Evolutionary conservation across 139 green algal species (phyloP).

Genomic region (Eudorina sp.): DNA sequence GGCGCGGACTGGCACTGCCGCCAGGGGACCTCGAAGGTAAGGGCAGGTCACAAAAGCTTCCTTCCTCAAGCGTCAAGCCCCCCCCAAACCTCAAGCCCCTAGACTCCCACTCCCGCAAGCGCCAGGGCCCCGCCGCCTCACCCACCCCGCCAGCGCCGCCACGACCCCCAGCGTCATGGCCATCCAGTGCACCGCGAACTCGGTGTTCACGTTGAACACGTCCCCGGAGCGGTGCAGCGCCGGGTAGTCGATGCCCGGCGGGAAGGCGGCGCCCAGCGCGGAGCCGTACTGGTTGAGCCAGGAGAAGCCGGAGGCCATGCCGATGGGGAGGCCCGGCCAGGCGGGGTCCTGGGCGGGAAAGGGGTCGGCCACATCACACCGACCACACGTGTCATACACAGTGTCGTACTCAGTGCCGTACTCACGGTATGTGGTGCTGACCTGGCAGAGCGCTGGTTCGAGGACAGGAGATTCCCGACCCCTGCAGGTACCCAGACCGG

Average conservation of each 20-base stretch:
- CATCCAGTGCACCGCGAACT: constrained; percentile 11
- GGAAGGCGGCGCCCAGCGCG: constrained; percentile 14
- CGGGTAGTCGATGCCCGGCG: constrained; percentile 33
- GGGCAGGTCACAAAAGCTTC: neutral
- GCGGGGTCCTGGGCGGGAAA: constrained; percentile 47
- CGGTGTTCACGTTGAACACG: constrained; percentile 35
- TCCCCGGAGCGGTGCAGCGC: constrained; percentile 2
- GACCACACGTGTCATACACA: too few species aligned
- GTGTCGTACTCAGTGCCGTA: too few species aligned
- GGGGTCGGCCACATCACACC: too few species aligned
- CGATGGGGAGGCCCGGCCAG: constrained; percentile 25
- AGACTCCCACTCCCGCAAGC: neutral
- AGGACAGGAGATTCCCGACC: too few species aligned
- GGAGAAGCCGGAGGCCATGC: constrained; percentile 9
- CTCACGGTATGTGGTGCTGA: neutral
- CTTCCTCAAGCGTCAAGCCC: neutral
- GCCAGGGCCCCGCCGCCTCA: neutral
- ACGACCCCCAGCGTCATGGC: constrained; percentile 23
- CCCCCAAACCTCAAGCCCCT: too few species aligned
- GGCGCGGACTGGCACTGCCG: too few species aligned
- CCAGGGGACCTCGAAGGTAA: too few species aligned
- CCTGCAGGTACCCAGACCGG: too few species aligned
- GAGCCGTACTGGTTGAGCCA: constrained; percentile 43
- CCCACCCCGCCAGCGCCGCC: constrained; percentile 20
- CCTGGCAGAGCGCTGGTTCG: too few species aligned